phyloP scores from a whole-genome alignment of 768 basidiomycete genomes.

The Termitomyces sp. region DNA sequence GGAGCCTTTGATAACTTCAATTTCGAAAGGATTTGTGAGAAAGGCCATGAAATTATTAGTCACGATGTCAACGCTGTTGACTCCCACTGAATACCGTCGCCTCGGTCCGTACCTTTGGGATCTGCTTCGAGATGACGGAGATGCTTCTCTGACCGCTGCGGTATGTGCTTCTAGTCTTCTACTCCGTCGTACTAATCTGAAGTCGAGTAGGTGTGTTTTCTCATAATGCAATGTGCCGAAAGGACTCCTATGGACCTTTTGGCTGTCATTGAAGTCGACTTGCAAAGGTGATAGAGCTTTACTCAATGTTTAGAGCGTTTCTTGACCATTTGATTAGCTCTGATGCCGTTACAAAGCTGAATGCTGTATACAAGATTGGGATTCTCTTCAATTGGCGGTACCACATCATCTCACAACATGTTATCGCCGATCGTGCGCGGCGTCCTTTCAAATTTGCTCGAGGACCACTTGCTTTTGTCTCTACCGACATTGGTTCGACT shows the following conservation, averaged over 20 bases:
- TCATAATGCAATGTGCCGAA: slow-evolving; percentile 74
- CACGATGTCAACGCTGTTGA: slow-evolving; percentile 53
- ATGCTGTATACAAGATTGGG: slow-evolving; percentile 54
- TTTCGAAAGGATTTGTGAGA: slow-evolving; percentile 43
- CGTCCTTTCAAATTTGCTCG: slow-evolving; percentile 72
- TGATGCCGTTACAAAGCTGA: slow-evolving; percentile 44
- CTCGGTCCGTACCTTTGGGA: slow-evolving; percentile 62
- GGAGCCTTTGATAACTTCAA: slow-evolving; percentile 38
- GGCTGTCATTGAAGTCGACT: slow-evolving; percentile 50
- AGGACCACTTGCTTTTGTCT: slow-evolving; percentile 70
- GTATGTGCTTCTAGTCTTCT: slow-evolving; percentile 34
- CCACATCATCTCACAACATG: slow-evolving; percentile 62
- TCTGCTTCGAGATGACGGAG: slow-evolving; percentile 42
- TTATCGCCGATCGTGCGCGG: slow-evolving; percentile 57
- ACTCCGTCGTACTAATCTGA: background rate
- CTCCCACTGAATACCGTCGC: slow-evolving; percentile 44
- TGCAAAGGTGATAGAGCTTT: slow-evolving; percentile 45
- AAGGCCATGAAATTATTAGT: slow-evolving; percentile 63
- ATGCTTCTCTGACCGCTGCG: slow-evolving; percentile 43
- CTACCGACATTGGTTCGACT: slow-evolving; percentile 71
- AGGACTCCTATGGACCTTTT: slow-evolving; percentile 50
- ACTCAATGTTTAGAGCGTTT: background rate
- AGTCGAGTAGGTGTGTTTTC: slow-evolving; percentile 51
- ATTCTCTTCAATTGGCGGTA: slow-evolving; percentile 66
- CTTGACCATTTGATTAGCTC: slow-evolving; percentile 37